phyloP scores from a whole-genome alignment of 139 green algal genomes.

The Asterochloris erici region DNA sequence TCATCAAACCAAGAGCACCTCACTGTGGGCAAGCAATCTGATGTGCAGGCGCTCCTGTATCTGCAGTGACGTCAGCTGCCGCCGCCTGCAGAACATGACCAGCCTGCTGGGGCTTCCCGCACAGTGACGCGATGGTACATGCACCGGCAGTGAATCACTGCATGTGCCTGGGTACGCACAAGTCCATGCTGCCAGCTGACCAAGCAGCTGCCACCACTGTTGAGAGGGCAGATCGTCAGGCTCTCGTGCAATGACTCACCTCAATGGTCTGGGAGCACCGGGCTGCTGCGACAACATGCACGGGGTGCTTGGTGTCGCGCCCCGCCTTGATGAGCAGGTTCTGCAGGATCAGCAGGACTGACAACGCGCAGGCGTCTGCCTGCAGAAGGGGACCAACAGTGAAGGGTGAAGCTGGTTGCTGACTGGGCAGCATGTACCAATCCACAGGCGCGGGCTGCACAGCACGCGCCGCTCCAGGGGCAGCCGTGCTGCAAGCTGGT shows the following conservation, averaged over 20 bases:
- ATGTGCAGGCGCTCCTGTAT: not conserved
- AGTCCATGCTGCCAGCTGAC: not conserved
- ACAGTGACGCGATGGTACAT: not conserved
- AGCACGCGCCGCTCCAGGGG: too few relatives aligned
- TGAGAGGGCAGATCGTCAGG: not conserved
- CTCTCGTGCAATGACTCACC: not conserved
- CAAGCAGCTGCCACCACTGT: too few relatives aligned
- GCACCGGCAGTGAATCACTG: not conserved
- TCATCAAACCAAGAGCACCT: not conserved
- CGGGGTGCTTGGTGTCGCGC: not conserved
- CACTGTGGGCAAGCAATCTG: not conserved
- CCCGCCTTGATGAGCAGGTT: not conserved
- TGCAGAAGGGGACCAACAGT: not conserved
- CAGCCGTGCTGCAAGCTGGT: too few relatives aligned
- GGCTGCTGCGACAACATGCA: conserved; percentile 25
- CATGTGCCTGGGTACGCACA: not conserved
- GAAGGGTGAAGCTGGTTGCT: too few relatives aligned
- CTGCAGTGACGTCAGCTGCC: not conserved
- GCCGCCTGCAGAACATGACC: not conserved
- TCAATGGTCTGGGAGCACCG: not conserved
- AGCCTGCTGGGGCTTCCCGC: not conserved
- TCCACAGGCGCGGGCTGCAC: too few relatives aligned
- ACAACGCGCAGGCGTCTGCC: conserved; percentile 20
- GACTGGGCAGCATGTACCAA: too few relatives aligned
- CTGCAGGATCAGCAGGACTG: conserved; percentile 24